Evolutionary conservation across 2,329 filamentous ascomycete genomes (phyloP), one percentile per base, ranked within the genome.

Genomic region (Monosporascus sp.): DNA sequence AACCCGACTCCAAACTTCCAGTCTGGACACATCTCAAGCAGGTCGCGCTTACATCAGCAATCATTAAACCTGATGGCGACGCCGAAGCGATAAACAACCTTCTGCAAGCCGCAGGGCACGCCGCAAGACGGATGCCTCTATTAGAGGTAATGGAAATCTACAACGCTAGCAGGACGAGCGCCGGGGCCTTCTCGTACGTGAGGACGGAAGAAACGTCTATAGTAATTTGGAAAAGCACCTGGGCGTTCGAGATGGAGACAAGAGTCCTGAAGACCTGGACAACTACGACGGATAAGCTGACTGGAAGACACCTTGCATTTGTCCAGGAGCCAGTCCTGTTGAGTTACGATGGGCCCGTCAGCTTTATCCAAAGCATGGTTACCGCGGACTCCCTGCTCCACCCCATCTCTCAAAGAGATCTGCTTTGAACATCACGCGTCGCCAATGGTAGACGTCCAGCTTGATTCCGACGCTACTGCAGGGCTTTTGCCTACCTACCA

Each of bases 171-270:
- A 48, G 51, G 20, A 53, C 52, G 43, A 58, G 58, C 43, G 63
- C 57, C 20, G 65, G 58, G 40, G 57, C 62, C 24, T 67, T 67
- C 59, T 60, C 61, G 43, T 67, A 65, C 53, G 49, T 55, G 31
- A 57, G 58, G 8, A 53, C 45, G 22, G 37, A 48, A 48, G 40
- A 49, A 14, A 49, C 37, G 24, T 54, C 55, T 24, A 19, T 54
- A 9, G 47, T 61, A 16, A 46, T 44, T 26, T 63, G 61, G 61
- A 46, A 53, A 26, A 53, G 57, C 40, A 48, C 51, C 7, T 63
- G 58, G 55, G 55, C 55, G 2, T 58, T 53, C 50, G 43, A 31
- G 3, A 16, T 60, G 11, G 46, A 46, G 3, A 22, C 24, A 3
- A 37, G 24, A 8, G 52, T 57, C 26, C 52, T 22, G 26, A 47